These are phyloP conservation scores for Rhizopogon vinicolor DNA, from an alignment of 768 basidiomycete genomes.

Conservation along the genomic window DNA sequence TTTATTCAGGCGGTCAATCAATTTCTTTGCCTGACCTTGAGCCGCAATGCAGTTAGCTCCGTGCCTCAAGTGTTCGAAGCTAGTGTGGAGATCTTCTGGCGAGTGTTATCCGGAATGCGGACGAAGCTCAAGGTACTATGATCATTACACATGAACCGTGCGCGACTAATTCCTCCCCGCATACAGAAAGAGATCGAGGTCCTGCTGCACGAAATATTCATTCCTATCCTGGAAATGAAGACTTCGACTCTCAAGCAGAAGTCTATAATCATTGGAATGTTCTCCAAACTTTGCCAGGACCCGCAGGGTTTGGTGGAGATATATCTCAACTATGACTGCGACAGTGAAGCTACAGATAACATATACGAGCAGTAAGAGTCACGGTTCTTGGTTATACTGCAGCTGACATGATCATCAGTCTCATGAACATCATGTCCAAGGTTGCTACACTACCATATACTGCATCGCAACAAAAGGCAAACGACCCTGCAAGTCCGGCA, in stretches of 20 bases:
- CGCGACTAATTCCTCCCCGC: conserved; percentile 6
- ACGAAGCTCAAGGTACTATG: conserved; percentile 84
- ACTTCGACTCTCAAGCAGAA: conserved; percentile 96
- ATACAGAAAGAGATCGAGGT: conserved; percentile 97
- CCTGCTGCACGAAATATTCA: conserved; percentile 96
- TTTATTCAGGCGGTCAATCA: conserved; percentile 95
- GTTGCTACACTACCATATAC: conserved; percentile 62
- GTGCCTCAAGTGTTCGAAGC: conserved; percentile 97
- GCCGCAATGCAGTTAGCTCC: conserved; percentile 92
- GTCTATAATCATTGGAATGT: conserved; percentile 84
- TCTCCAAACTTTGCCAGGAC: conserved; percentile 86
- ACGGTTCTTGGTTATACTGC: neutral
- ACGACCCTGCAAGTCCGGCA: conserved; percentile 60
- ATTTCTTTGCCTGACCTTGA: conserved; percentile 89
- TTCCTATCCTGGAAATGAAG: conserved; percentile 97
- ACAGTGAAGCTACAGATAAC: conserved; percentile 90
- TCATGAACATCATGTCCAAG: conserved; percentile 96
- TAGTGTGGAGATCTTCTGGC: conserved; percentile 98
- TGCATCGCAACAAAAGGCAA: conserved; percentile 41
- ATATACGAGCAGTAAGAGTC: conserved; percentile 87
- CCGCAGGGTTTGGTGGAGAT: conserved; percentile 97
- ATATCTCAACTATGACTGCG: conserved; percentile 99
- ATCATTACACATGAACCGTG: neutral
- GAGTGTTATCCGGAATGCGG: conserved; percentile 89
- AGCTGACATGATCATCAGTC: conserved; percentile 33